Percentiles rank a stretch among this genome's conserved stretches.
Evolutionary conservation across 192 early-diverging fungal species (phyloP).

Genomic region (Coemansia erecta): DNA sequence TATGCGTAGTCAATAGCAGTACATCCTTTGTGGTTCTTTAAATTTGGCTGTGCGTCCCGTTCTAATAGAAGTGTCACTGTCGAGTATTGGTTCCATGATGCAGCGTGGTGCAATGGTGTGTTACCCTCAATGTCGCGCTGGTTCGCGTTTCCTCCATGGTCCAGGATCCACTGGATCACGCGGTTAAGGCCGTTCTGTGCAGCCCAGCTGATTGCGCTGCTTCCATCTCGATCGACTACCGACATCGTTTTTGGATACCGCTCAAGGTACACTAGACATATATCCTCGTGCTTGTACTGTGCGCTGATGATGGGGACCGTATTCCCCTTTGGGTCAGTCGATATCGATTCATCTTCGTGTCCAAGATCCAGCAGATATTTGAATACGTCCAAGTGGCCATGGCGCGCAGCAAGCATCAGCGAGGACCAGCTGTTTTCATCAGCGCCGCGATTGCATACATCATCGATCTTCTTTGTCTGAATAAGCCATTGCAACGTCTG

Average conservation of each 20-base stretch:
- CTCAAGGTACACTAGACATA: slow-evolving; percentile 35
- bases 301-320: slow-evolving; percentile 49
- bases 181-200: slow-evolving; percentile 46
- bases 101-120: slow-evolving; percentile 45
- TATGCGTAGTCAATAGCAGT: slow-evolving; percentile 49
- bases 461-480: slow-evolving; percentile 30
- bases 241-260: slow-evolving; percentile 48
- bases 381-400: slow-evolving; percentile 32
- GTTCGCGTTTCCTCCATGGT: slow-evolving; percentile 48
- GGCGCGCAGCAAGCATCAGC: slow-evolving; percentile 49
- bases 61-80: slow-evolving; percentile 36
- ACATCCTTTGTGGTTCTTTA: slow-evolving; percentile 52
- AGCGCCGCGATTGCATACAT: slow-evolving; percentile 34
- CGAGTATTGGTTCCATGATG: slow-evolving; percentile 46
- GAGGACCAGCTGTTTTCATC: slow-evolving; percentile 45
- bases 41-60: slow-evolving; percentile 26
- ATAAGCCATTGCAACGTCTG: slow-evolving; percentile 41
- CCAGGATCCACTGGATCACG: slow-evolving; percentile 41
- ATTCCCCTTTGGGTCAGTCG: slow-evolving; percentile 39
- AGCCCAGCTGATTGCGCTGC: slow-evolving; percentile 44
- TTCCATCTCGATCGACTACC: slow-evolving; percentile 39
- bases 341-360: slow-evolving; percentile 37
- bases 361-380: slow-evolving; percentile 37
- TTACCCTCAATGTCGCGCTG: slow-evolving; percentile 51
- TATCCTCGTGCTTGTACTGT: slow-evolving; percentile 41